Evolutionary conservation across 2,329 filamentous ascomycete genomes (phyloP), one percentile per base, ranked within the genome.

Genomic region (Septoria petroselini): DNA sequence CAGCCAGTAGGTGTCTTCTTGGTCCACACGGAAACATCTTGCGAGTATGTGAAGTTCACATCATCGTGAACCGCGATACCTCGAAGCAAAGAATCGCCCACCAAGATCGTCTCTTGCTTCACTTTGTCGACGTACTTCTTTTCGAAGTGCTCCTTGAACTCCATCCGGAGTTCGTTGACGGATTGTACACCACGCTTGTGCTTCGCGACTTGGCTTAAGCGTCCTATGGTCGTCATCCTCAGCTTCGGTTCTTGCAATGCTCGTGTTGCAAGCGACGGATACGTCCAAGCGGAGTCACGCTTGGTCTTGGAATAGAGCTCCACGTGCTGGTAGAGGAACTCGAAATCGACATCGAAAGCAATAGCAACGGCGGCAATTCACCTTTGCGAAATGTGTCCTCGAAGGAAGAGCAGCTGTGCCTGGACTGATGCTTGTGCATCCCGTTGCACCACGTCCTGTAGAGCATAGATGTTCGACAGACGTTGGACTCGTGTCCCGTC

Each of bases 281-380:
- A 47, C 2, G 46, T 37, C 23, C 25, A 19, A 3, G 23, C 15
- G 2, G 38, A 21, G 33, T 34, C 29, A 19, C 23, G 6, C n/a
- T 44, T n/a, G n/a, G n/a, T 44, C 15, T 14, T 12, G 6, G 17
- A 33, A 27, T 18, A 44, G 3, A 14, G 9, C 25, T 14, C 8
- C 7, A 43, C 8, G 18, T 50, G 47, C 8, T 44, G 47, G 23
- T 38, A 15, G 40, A 50, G 39, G 23, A 50, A 50, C 11, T 50
- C 30, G 8, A 15, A 2, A 15, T 43, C 40, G 14, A 50, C 47
- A 7, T 14, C 31, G 15, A 50, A 43, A 7, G 23, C 27, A 2
- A 6, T 25, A 8, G 6, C 39, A 8, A 50, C 18, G 7, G 40
- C 40, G 2, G 7, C 15, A 3, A 50, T 21, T 40, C 47, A 50